Base-by-base conservation (phyloP, 1,139 yeast genomes). In the Taiozyma sp. region DNA sequence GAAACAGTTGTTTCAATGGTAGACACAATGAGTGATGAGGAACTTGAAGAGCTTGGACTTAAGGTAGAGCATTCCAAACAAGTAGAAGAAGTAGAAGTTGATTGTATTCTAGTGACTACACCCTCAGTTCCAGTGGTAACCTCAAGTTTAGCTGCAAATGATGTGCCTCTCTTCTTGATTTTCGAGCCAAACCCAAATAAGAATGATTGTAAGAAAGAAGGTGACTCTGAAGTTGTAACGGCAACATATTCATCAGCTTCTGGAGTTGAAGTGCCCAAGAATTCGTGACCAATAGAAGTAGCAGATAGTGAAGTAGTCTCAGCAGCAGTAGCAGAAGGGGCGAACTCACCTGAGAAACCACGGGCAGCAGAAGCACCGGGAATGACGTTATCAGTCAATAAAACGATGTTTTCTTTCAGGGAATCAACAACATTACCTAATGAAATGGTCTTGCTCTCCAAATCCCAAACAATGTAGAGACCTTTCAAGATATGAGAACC, bases 401-500 rank as follows among this genome's bases (percentile, higher is more conserved):
- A 57, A 6, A 57, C 55, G 2, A 58, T 21, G 5, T 66, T 40
- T 16, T 51, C 54, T 16, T 46, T 39, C 8, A 21, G 35, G n/a
- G 53, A 35, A 19, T 49, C 46, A 9, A 51, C 65, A 9, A 68
- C 76, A 52, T 74, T 81, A 7, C 83, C 83, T 49, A 80, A 53
- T 1, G 81, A 75, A 29, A 80, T 67, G 57, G 75, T 69, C 41
- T 62, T 64, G 52, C 72, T 76, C 16, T 79, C 84, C 53, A 75
- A 63, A 60, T 80, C 80, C 63, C 72, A 77, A 24, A 79, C 83
- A 41, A 74, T 64, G 59, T 78, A 80, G 21, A 77, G 75, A 52
- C 69, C 70, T 55, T 80, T 69, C 54, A 80, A 67, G 50, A 79
- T 66, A 52, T 73, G 71, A 56, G 77, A 81, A 19, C 85, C 85